Evolutionary conservation across 2,329 filamentous ascomycete genomes (phyloP).

Genomic region (Cladosporium sp.): DNA sequence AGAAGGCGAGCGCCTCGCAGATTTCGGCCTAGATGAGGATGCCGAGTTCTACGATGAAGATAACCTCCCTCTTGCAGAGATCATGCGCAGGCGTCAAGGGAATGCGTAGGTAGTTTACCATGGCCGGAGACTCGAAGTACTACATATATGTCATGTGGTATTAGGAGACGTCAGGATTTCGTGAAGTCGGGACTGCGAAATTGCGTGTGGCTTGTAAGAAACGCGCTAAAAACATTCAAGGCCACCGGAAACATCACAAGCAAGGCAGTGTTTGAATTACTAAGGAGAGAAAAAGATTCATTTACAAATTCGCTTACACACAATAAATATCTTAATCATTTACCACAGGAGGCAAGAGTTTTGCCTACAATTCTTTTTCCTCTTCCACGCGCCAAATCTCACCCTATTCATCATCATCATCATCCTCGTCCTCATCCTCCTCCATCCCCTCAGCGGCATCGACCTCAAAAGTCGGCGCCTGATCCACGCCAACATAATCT

Average conservation of each 20-base stretch:
- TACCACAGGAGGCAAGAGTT: no score
- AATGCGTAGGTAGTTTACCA: background rate
- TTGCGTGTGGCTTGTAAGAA: no score
- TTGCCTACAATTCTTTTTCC: background rate
- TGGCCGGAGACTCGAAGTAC: background rate
- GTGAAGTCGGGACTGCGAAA: background rate
- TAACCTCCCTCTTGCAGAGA: conserved; percentile 64
- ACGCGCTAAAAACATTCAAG: background rate
- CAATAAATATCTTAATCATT: background rate
- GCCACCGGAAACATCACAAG: background rate
- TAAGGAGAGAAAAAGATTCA: background rate
- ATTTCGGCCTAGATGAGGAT: conserved; percentile 80
- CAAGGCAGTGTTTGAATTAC: background rate
- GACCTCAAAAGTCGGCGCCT: conserved; percentile 86
- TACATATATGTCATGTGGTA: background rate
- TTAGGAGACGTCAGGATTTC: no score
- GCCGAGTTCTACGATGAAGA: conserved; percentile 67
- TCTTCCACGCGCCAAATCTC: background rate
- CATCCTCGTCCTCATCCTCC: conserved; percentile 84
- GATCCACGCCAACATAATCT: conserved; percentile 94
- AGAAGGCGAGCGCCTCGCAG: conserved; percentile 71
- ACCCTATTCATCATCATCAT: conserved; percentile 56
- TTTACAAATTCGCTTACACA: background rate
- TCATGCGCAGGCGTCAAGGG: conserved; percentile 58
- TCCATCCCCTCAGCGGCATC: conserved; percentile 91